phyloP scores from a whole-genome alignment of 2,329 filamentous ascomycete genomes.

The Chaetomiaceae sp. region DNA sequence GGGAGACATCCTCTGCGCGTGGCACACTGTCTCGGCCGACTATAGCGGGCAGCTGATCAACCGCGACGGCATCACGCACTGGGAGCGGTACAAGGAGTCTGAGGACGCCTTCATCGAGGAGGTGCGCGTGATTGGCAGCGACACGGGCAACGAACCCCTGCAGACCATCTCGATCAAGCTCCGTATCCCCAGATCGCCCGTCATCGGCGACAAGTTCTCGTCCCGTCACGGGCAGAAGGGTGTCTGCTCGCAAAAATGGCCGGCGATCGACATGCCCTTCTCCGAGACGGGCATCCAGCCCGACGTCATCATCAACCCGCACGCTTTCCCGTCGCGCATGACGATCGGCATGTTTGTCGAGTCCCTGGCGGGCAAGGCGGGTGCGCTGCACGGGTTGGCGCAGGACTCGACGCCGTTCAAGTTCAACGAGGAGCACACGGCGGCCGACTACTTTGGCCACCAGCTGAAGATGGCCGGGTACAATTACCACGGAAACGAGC shows the following conservation, averaged over 20 bases:
- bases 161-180: slow-evolving; percentile 92
- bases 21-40: slow-evolving; percentile 80
- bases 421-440: slow-evolving; percentile 88
- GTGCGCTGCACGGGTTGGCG: slow-evolving; percentile 88
- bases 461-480: slow-evolving; percentile 93
- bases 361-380: slow-evolving; percentile 90
- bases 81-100: slow-evolving; percentile 89
- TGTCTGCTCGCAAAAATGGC: slow-evolving; percentile 95
- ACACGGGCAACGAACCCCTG: slow-evolving; percentile 74
- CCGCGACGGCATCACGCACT: slow-evolving; percentile 77
- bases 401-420: slow-evolving; percentile 95
- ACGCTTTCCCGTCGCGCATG: slow-evolving; percentile 99
- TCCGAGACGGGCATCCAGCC: slow-evolving; percentile 94
- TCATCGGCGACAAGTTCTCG: slow-evolving; percentile 98
- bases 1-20: slow-evolving; percentile 82
- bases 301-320: slow-evolving; percentile 97
- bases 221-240: slow-evolving; percentile 98
- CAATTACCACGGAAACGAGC: slow-evolving; percentile 97
- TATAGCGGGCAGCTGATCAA: slow-evolving; percentile 76
- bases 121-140: slow-evolving; percentile 82
- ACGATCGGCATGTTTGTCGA: slow-evolving; percentile 99
- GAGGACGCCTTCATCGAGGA: slow-evolving; percentile 89
- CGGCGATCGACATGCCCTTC: slow-evolving; percentile 89
- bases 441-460: slow-evolving; percentile 90
- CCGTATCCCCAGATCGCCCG: slow-evolving; percentile 79